Percentiles rank a stretch among this genome's conserved stretches.
phyloP scores from a whole-genome alignment of 352 stramenopile genomes.

The Phytophthora podocarpi region DNA sequence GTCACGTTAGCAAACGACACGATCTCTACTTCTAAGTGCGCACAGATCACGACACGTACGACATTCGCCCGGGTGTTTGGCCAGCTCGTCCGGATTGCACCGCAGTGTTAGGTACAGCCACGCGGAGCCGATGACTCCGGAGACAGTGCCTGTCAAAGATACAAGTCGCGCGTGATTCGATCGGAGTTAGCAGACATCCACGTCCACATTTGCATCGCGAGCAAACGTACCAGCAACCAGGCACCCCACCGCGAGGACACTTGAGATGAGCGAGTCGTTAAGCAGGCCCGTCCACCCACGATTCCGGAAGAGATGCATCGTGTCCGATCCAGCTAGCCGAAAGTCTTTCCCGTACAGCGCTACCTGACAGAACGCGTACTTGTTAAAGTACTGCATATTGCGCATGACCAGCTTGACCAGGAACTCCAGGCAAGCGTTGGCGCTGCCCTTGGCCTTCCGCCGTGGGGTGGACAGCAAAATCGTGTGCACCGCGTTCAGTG shows the following conservation, averaged over 20 bases:
- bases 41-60: constrained; percentile 47
- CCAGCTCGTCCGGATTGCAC: constrained; percentile 60
- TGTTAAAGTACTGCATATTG: constrained; percentile 88
- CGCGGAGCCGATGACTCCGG: constrained; percentile 70
- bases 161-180: constrained; percentile 3
- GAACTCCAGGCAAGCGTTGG: constrained; percentile 86
- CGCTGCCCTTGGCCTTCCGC: constrained; percentile 61
- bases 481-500: constrained; percentile 67
- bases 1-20: constrained; percentile 1
- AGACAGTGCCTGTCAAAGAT: constrained; percentile 56
- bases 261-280: constrained; percentile 83
- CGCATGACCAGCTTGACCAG: constrained; percentile 70
- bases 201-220: background rate
- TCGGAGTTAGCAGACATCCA: background rate
- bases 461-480: constrained; percentile 71
- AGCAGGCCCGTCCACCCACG: constrained; percentile 80
- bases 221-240: constrained; percentile 72
- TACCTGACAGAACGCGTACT: constrained; percentile 88
- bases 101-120: constrained; percentile 76
- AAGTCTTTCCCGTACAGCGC: constrained; percentile 89
- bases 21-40: background rate
- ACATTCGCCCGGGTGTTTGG: constrained; percentile 50
- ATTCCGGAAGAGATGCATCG: constrained; percentile 81
- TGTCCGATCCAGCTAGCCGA: constrained; percentile 70
- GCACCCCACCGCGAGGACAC: constrained; percentile 73